phyloP scores from a whole-genome alignment of 176 grass and related monocot genomes.

The Themeda triandra region DNA sequence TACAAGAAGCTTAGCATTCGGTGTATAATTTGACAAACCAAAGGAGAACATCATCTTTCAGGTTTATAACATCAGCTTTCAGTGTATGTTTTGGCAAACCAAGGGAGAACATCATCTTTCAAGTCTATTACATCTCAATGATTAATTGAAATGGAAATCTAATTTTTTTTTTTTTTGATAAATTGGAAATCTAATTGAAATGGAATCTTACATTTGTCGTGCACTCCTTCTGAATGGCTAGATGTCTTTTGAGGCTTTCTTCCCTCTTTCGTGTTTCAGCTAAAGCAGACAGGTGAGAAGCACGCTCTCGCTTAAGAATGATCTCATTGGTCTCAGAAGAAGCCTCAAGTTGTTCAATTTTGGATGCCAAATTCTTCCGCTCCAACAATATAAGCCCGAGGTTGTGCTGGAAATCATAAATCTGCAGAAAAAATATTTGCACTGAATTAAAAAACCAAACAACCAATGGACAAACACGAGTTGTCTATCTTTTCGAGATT shows the following conservation, averaged over 20 bases:
- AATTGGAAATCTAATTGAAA: too few relatives aligned
- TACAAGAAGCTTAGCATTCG: not conserved
- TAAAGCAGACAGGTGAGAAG: too few relatives aligned
- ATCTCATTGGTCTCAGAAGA: slow-evolving; percentile 49
- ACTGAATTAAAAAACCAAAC: not conserved
- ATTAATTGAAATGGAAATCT: slow-evolving; percentile 5
- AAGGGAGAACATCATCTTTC: not conserved
- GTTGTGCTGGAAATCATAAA: slow-evolving; percentile 82
- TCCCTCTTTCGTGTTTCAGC: slow-evolving; percentile 70
- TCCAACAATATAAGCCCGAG: slow-evolving; percentile 86
- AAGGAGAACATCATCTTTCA: not conserved
- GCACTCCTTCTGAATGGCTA: slow-evolving; percentile 76
- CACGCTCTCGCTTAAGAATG: slow-evolving; percentile 62
- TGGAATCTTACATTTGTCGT: slow-evolving; percentile 59
- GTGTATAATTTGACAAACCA: not conserved
- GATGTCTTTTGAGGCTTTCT: slow-evolving; percentile 62
- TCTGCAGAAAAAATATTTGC: slow-evolving; percentile 40
- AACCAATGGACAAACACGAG: not conserved
- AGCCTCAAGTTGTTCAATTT: slow-evolving; percentile 73
- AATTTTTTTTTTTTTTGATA: too few relatives aligned
- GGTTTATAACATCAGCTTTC: not conserved
- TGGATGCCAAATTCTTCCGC: slow-evolving; percentile 58
- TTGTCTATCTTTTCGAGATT: not conserved
- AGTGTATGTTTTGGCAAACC: not conserved
- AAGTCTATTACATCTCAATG: not conserved